A percentile compares a stretch with the other conserved stretches of the same genome.
Conservation (phyloP, 805 yeast genomes). For the Yamadazyma laniorum region DNA sequence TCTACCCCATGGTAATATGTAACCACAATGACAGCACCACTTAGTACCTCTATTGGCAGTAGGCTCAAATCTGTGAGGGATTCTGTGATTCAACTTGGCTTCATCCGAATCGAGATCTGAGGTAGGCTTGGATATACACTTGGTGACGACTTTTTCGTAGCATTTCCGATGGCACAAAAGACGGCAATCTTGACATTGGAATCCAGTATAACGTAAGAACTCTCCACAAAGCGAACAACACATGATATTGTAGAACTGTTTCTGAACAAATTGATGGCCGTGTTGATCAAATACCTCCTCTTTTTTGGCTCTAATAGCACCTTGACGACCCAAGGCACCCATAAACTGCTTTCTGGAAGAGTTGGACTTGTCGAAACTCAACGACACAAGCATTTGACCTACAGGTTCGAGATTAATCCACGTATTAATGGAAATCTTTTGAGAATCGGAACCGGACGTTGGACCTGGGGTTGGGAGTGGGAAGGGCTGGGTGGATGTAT, state of each 20-base stretch:
- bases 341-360: slow-evolving; percentile 37
- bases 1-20: slow-evolving; percentile 90
- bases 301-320: slow-evolving; percentile 93
- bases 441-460: slow-evolving; percentile 1
- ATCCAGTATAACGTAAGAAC: slow-evolving; percentile 83
- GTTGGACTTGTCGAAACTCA: slow-evolving; percentile 72
- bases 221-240: slow-evolving; percentile 97
- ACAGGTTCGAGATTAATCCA: slow-evolving; percentile 95
- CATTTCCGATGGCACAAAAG: slow-evolving; percentile 80
- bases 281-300: slow-evolving; percentile 90
- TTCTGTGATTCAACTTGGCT: slow-evolving; percentile 86
- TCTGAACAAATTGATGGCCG: slow-evolving; percentile 96
- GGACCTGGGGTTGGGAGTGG: neutral
- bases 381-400: slow-evolving; percentile 78
- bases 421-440: slow-evolving; percentile 53
- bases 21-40: slow-evolving; percentile 99
- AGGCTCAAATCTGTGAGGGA: slow-evolving; percentile 96
- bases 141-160: slow-evolving; percentile 75
- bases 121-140: slow-evolving; percentile 76
- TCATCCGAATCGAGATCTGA: slow-evolving; percentile 66
- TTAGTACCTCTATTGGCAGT: slow-evolving; percentile 90
- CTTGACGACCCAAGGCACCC: slow-evolving; percentile 74
- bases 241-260: slow-evolving; percentile 94
- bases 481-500: neutral
- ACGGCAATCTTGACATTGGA: slow-evolving; percentile 81